phyloP scores from a whole-genome alignment of 225 moss, liverwort and hornwort species.

The Asterella californica region DNA sequence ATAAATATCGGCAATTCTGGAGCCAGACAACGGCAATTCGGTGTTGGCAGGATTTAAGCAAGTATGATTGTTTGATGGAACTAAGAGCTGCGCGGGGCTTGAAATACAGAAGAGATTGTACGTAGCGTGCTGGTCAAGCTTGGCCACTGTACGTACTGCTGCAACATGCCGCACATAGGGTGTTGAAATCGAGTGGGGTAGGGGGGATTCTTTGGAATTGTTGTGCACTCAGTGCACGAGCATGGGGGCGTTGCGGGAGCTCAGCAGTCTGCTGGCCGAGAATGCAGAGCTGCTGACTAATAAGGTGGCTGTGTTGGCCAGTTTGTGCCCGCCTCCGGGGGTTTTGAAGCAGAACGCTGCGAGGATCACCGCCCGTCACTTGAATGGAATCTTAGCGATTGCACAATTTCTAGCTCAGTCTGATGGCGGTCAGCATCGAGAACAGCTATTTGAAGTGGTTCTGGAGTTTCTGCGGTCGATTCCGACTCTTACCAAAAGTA shows the following conservation, averaged over 20 bases:
- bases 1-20: not conserved
- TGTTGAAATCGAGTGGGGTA: slow-evolving; percentile 6
- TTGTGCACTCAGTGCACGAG: not conserved
- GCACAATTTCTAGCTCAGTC: slow-evolving; percentile 64
- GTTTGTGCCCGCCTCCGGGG: slow-evolving; percentile 41
- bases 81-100: not conserved
- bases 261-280: slow-evolving; percentile 42
- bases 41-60: not conserved
- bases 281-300: slow-evolving; percentile 39
- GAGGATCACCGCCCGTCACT: slow-evolving; percentile 51
- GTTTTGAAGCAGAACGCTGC: slow-evolving; percentile 23
- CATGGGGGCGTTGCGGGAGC: slow-evolving; percentile 45
- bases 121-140: not conserved
- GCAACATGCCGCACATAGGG: not conserved
- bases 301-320: slow-evolving; percentile 40
- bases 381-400: slow-evolving; percentile 58
- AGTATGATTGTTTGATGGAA: not conserved
- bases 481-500: slow-evolving; percentile 27
- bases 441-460: slow-evolving; percentile 44
- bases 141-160: not conserved
- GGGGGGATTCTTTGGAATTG: not conserved
- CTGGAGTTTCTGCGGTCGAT: slow-evolving; percentile 43
- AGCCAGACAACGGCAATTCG: not conserved
- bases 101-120: not conserved
- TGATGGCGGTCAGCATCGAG: slow-evolving; percentile 46